Base-by-base conservation (phyloP, 2,329 filamentous ascomycete genomes). In the Truncatella angustata region DNA sequence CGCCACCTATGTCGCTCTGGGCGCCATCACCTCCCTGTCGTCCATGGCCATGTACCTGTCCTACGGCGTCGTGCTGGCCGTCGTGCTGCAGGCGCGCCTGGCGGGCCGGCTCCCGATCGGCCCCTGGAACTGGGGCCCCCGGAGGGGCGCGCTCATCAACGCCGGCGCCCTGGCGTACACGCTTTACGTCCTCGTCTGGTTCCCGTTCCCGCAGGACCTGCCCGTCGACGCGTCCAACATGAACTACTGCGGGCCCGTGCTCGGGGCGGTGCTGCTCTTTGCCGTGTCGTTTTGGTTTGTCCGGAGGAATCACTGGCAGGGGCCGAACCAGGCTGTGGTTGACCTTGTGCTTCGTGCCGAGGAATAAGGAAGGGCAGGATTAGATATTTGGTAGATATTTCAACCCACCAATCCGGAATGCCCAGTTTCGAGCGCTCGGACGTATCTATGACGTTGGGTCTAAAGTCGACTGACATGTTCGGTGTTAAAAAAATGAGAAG, bases 21-120 rank as follows among this genome's bases (percentile, higher is more conserved):
- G 50, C 16, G 53, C 53, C 28, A 49, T 55, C 21, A 53, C 50
- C n/a, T 55, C 53, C 6, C 37, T 55, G 4, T 52, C 50, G n/a
- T 42, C 44, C n/a, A 51, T 55, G 45, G 53, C 40, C 44, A 45
- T 52, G 39, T 55, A 55, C 34, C 14, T 55, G 23, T 49, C 44
- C 40, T 55, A 55, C 50, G 50, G 34, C 30, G 44, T 55, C 24
- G 44, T 55, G 5, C 37, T 55, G 14, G 10, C 39, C 14, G 53
- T 55, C 4, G 46, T 52, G 12, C 30, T 52, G 5, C 20, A 47
- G 30, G 44, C 45, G 9, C 50, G 53, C 7, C 32, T 45, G 18
- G 35, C 53, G 16, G 16, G 7, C 1, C 26, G 32, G 10, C 42
- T 55, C 18, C 12, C 44, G 34, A 16, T 42, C 7, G 45, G 50